These are phyloP conservation scores for Rhodomyrtus psidioides DNA, from an alignment of 441 rosid species.

Conservation along the genomic window DNA sequence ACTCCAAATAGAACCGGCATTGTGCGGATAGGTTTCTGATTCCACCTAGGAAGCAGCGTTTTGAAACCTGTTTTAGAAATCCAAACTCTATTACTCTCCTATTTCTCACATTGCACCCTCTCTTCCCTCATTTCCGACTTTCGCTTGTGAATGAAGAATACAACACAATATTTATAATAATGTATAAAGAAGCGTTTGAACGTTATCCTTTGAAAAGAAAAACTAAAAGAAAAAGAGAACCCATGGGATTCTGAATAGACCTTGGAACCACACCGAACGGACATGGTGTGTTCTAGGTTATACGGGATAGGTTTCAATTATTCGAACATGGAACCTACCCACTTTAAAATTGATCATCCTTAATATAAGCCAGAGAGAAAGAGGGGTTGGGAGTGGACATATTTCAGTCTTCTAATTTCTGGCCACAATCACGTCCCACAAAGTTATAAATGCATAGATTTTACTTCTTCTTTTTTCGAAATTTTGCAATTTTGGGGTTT, in stretches of 20 bases:
- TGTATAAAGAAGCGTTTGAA: neutral
- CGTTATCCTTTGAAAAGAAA: neutral
- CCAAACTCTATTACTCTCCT: neutral
- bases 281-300: neutral
- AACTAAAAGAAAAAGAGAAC: neutral
- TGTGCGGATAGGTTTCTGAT: neutral
- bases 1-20: neutral
- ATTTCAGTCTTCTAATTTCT: neutral
- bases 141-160: neutral
- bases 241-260: accelerated
- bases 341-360: neutral
- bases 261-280: neutral
- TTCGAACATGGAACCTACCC: accelerated
- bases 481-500: neutral
- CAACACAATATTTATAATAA: neutral
- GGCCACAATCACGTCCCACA: neutral
- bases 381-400: neutral
- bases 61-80: neutral
- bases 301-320: neutral
- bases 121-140: neutral
- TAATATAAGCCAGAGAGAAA: neutral
- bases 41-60: accelerated
- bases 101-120: neutral
- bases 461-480: too few species aligned
- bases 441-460: neutral